These are phyloP conservation scores for Termitomyces heimii DNA, from an alignment of 768 basidiomycete species.

Conservation along the genomic window DNA sequence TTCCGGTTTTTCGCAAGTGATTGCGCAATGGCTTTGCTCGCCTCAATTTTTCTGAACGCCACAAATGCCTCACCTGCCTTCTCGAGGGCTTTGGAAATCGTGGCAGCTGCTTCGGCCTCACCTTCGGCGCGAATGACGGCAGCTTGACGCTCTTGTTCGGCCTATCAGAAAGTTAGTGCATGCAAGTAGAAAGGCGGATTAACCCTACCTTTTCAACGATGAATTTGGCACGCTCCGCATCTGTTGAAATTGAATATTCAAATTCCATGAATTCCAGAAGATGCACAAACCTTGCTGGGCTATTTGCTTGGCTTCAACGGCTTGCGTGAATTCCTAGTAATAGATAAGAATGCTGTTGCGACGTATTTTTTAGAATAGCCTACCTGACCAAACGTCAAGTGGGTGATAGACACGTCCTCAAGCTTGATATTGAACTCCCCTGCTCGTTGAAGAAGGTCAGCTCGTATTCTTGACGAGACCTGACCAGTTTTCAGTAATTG, in stretches of 20 bases:
- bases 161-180: conserved; percentile 39
- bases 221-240: conserved; percentile 98
- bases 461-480: conserved; percentile 89
- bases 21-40: conserved; percentile 93
- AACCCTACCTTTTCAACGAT: conserved; percentile 88
- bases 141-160: conserved; percentile 98
- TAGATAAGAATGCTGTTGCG: not conserved
- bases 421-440: conserved; percentile 93
- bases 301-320: conserved; percentile 99
- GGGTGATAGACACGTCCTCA: conserved; percentile 97
- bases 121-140: conserved; percentile 98
- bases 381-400: conserved; percentile 84
- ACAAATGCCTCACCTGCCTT: conserved; percentile 97
- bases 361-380: conserved; percentile 11
- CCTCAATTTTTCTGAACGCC: conserved; percentile 93
- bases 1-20: conserved; percentile 76
- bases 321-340: conserved; percentile 84
- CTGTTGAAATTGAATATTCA: conserved; percentile 30
- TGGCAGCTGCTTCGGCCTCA: conserved; percentile 94
- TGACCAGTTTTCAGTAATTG: conserved; percentile 19
- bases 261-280: not conserved
- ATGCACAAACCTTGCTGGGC: conserved; percentile 84
- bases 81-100: conserved; percentile 86
- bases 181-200: not conserved
- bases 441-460: conserved; percentile 88